A percentile compares a stretch with the other conserved stretches of the same genome.
phyloP scores from a whole-genome alignment of 164 flowering plant genomes.

The Stephania yunnanensis region DNA sequence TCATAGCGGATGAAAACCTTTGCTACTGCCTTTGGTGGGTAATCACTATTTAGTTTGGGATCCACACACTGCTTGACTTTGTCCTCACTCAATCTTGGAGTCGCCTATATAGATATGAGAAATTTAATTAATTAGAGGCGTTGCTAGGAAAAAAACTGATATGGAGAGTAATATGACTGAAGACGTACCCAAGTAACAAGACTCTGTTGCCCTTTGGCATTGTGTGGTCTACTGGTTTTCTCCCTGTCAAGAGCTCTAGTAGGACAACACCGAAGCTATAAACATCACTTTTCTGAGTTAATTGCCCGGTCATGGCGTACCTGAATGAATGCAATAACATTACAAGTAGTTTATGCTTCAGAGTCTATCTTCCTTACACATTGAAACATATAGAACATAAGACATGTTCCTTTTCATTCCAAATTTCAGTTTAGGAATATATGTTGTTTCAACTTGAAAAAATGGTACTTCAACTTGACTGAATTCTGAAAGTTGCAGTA shows the following conservation, averaged over 20 bases:
- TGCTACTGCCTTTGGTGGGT: constrained; percentile 44
- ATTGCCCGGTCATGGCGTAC: constrained; percentile 96
- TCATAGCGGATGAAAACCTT: constrained; percentile 23
- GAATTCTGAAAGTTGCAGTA: constrained; percentile 5
- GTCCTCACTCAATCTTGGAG: constrained; percentile 49
- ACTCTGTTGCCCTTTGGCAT: constrained; percentile 56
- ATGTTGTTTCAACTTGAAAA: background rate
- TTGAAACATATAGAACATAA: background rate
- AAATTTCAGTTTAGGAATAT: too few relatives aligned
- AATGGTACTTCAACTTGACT: background rate
- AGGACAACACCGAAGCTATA: constrained; percentile 96
- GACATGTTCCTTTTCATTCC: background rate
- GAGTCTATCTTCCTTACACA: background rate
- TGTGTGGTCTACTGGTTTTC: constrained; percentile 90
- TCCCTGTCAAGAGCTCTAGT: constrained; percentile 85
- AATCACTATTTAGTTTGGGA: constrained; percentile 40
- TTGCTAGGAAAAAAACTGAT: background rate
- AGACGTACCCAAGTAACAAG: constrained; percentile 51
- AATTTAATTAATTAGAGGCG: background rate
- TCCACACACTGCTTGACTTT: constrained; percentile 46
- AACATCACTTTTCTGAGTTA: constrained; percentile 96
- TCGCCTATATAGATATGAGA: constrained; percentile 25
- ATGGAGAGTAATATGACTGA: constrained; percentile 36
- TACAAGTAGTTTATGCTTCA: background rate
- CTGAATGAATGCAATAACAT: constrained; percentile 28